phyloP scores from a whole-genome alignment of 2,329 filamentous ascomycete genomes.

The Scolecobasidium constrictum region DNA sequence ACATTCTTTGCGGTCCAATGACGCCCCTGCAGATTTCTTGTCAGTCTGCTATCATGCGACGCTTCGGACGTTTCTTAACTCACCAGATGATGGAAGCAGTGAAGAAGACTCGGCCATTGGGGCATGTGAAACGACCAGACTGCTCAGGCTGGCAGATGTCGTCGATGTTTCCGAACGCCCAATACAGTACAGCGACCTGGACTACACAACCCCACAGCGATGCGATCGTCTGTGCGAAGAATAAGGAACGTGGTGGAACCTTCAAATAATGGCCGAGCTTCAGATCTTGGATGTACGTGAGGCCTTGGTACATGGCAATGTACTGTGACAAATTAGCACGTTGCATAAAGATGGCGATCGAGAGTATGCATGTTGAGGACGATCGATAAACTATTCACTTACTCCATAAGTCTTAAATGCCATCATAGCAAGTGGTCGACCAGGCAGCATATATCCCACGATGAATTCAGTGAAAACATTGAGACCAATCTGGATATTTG shows the following conservation, averaged over 20 bases:
- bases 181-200: conserved; percentile 54
- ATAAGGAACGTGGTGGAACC: conserved; percentile 54
- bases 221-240: conserved; percentile 54
- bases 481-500: conserved; percentile 43
- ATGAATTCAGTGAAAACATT: conserved; percentile 40
- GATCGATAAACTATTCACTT: conserved; percentile 16
- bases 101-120: conserved; percentile 50
- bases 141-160: conserved; percentile 51
- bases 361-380: conserved; percentile 6
- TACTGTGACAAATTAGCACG: no score
- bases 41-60: no score
- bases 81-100: conserved; percentile 58
- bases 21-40: conserved; percentile 42
- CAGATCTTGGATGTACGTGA: conserved; percentile 38
- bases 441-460: conserved; percentile 38
- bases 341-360: no score
- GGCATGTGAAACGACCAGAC: conserved; percentile 49
- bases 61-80: conserved; percentile 51
- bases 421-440: conserved; percentile 39
- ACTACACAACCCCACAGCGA: conserved; percentile 57
- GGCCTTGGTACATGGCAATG: conserved; percentile 36
- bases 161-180: conserved; percentile 44
- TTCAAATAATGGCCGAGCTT: conserved; percentile 44
- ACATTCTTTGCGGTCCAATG: conserved; percentile 61
- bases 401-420: conserved; percentile 34